Conservation (phyloP, 768 basidiomycete species). For the Termitomyces sp. region DNA sequence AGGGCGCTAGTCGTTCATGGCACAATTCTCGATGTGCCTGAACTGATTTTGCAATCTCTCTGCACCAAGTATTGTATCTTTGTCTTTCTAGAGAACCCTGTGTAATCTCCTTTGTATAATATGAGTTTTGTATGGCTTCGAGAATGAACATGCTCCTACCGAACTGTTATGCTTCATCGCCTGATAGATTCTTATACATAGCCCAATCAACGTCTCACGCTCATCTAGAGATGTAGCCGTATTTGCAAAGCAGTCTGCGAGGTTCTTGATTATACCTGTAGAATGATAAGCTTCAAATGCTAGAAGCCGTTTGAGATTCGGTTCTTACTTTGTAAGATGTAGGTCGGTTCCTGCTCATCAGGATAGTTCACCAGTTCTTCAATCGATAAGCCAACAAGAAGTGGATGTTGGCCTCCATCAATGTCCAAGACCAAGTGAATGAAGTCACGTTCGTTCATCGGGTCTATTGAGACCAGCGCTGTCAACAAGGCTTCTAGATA, state of each 20-base stretch:
- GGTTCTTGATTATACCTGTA: constrained; percentile 45
- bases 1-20: neutral
- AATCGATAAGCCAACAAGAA: constrained; percentile 5
- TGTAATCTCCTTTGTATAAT: constrained; percentile 18
- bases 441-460: constrained; percentile 59
- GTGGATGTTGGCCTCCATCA: constrained; percentile 27
- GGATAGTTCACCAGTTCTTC: neutral
- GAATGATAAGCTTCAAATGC: constrained; percentile 1
- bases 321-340: constrained; percentile 14
- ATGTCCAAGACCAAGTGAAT: constrained; percentile 51
- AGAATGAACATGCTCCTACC: constrained; percentile 27
- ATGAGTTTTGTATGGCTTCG: neutral
- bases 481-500: constrained; percentile 56
- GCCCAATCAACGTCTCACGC: constrained; percentile 35
- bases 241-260: constrained; percentile 31
- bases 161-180: constrained; percentile 46
- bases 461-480: constrained; percentile 42
- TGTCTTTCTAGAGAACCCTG: constrained; percentile 11
- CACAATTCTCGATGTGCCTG: constrained; percentile 18
- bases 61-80: constrained; percentile 33
- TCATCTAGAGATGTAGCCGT: constrained; percentile 18
- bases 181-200: constrained; percentile 44
- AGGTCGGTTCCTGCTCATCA: constrained; percentile 15
- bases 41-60: constrained; percentile 26
- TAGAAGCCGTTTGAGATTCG: neutral